A percentile compares a stretch with the other conserved stretches of the same genome.
phyloP scores from a whole-genome alignment of 768 basidiomycete genomes.

The Clitopilus passeckerianus region DNA sequence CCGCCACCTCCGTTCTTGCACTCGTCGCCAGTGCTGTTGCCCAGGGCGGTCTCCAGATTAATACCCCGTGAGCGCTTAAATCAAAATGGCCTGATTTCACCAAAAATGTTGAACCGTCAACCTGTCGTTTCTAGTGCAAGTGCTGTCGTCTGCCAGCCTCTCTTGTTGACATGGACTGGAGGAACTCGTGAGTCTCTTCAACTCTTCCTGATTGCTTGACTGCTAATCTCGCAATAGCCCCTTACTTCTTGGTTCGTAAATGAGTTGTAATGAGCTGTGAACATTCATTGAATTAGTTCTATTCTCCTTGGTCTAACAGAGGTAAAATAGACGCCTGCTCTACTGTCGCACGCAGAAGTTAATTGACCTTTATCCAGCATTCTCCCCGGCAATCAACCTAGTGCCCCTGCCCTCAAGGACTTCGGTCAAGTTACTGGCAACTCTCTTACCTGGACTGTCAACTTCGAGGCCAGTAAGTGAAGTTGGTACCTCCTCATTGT shows the following conservation, averaged over 20 bases:
- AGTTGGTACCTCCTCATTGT: neutral
- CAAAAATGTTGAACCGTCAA: conserved; percentile 2
- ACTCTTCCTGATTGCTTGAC: neutral
- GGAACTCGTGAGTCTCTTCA: conserved; percentile 42
- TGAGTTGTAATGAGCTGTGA: neutral
- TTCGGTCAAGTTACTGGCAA: conserved; percentile 36
- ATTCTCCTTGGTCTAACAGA: conserved; percentile 23
- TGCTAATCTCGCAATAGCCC: conserved; percentile 32
- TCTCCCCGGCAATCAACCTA: conserved; percentile 43
- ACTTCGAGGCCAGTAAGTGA: conserved; percentile 39
- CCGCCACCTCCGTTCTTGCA: conserved; percentile 37
- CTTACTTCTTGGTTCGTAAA: conserved; percentile 59
- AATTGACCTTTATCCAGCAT: conserved; percentile 33
- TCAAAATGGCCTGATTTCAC: neutral
- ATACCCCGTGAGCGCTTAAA: conserved; percentile 62
- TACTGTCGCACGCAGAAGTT: neutral
- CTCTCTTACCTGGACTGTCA: conserved; percentile 50
- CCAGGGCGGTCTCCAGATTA: conserved; percentile 41
- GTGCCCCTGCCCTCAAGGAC: conserved; percentile 36
- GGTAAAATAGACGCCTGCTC: conserved; percentile 17
- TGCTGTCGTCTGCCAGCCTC: conserved; percentile 54
- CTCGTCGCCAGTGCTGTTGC: conserved; percentile 34
- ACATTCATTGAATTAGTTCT: conserved; percentile 1
- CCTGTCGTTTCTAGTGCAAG: conserved; percentile 28
- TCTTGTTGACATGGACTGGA: conserved; percentile 48